Evolutionary conservation across 1,284 basidiomycete species (phyloP), one percentile per base, ranked within the genome.

Genomic region (Phlebopus sp.): DNA sequence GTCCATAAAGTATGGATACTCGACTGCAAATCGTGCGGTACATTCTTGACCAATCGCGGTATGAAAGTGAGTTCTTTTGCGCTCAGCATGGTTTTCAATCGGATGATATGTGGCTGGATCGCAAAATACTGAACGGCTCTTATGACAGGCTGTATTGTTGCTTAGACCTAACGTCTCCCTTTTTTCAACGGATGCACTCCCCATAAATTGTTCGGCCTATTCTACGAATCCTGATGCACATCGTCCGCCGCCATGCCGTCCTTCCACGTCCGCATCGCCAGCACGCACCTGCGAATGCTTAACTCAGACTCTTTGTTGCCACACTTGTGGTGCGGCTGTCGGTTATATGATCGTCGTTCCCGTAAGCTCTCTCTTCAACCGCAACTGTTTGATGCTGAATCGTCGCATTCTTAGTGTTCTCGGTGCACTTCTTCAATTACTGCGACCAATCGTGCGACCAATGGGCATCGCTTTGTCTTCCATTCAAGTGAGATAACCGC

Each of bases 391-490:
- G 35, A 49, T 42, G 29, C 39, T 48, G 31, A 42, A 57, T 49
- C 42, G 43, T 51, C n/a, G 50, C 40, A 23, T 23, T 32, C 40
- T 42, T 55, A 85, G 72, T 90, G 88, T 64, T 58, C 70, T 15
- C 80, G 81, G 37, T 91, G 88, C 66, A 88, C 83, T 15, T 79
- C 81, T n/a, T 84, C 82, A 2, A 79, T 81, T 46, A 74, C 75
- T 41, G 75, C 74, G 3, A 78, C 76, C 50, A 84, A 84, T 61
- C 82, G 81, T 57, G 79, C 76, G 18, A 87, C 85, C 39, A 93
- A 92, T 64, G 89, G 90, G 5, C 90, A 94, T 63, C 84, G 90
- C 19, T 92, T 90, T 60, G 90, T 94, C 25, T 91, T 93, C 65
- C 90, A 92, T 70, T 86, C 88, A 43, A 78, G 72, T 57, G 87